Evolutionary conservation across 2,329 filamentous ascomycete genomes (phyloP).

Genomic region (Fusarium sp.): DNA sequence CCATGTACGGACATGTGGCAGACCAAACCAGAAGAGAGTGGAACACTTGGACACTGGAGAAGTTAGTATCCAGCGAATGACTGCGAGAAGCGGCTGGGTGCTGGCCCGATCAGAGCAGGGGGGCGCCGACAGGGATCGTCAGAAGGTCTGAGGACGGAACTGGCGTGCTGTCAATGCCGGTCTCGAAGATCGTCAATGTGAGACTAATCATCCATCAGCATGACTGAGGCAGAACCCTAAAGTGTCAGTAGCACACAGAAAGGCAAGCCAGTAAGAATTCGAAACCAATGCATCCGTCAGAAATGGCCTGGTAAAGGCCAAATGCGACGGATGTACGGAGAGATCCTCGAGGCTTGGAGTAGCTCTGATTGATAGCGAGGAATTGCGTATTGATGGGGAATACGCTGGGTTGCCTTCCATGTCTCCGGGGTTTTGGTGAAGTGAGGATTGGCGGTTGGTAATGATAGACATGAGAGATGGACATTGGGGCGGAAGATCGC

Average conservation of each 20-base stretch:
- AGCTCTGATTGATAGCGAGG: no score
- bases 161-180: slow-evolving; percentile 38
- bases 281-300: neutral
- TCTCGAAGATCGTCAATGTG: slow-evolving; percentile 15
- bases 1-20: slow-evolving; percentile 32
- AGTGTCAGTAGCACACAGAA: neutral
- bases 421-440: neutral
- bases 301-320: no score
- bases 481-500: slow-evolving; percentile 25
- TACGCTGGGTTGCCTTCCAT: neutral
- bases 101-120: slow-evolving; percentile 41
- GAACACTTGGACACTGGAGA: slow-evolving; percentile 17
- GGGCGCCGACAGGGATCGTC: slow-evolving; percentile 31
- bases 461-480: slow-evolving; percentile 22
- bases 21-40: slow-evolving; percentile 25
- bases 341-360: no score
- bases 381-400: neutral
- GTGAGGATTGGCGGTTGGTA: slow-evolving; percentile 15
- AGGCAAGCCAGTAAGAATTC: neutral
- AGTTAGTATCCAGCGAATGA: slow-evolving; percentile 24
- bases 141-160: slow-evolving; percentile 31
- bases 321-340: no score
- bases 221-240: slow-evolving; percentile 1
- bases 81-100: slow-evolving; percentile 15
- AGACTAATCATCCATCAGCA: slow-evolving; percentile 21